These are phyloP conservation scores for Eimeria sp. DNA, from an alignment of 169 alveolate species.

Conservation along the genomic window DNA sequence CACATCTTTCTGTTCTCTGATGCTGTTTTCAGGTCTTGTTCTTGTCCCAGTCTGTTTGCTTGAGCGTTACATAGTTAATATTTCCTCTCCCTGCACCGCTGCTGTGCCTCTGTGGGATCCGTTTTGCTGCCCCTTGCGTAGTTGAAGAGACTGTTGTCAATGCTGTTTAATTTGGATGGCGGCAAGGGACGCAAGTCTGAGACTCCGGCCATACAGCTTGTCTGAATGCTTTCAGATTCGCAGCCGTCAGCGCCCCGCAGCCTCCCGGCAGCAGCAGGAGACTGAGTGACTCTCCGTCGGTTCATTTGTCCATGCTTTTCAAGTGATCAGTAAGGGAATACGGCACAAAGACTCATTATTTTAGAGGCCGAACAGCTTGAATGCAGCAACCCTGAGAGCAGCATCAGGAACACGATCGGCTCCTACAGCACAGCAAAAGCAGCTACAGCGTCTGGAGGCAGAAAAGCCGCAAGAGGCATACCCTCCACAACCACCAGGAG, in stretches of 20 bases:
- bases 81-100: background rate
- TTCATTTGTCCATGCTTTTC: background rate
- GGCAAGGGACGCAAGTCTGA: background rate
- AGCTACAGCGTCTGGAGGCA: background rate
- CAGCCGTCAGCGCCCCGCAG: conserved; percentile 52
- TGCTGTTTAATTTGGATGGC: background rate
- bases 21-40: background rate
- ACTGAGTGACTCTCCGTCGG: background rate
- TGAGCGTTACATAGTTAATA: background rate
- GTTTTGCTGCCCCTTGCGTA: background rate
- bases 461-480: background rate
- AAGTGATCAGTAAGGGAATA: background rate
- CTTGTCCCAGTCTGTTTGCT: background rate
- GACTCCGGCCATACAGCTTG: background rate
- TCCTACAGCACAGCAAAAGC: background rate
- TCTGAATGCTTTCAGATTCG: conserved; percentile 26
- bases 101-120: background rate
- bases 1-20: background rate
- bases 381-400: background rate
- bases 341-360: background rate
- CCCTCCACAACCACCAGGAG: background rate
- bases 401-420: background rate
- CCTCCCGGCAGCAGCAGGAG: conserved; percentile 32
- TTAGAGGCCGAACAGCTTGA: background rate
- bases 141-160: background rate